phyloP scores from a whole-genome alignment of 2,329 filamentous ascomycete genomes.

The Xylaria sp. region DNA sequence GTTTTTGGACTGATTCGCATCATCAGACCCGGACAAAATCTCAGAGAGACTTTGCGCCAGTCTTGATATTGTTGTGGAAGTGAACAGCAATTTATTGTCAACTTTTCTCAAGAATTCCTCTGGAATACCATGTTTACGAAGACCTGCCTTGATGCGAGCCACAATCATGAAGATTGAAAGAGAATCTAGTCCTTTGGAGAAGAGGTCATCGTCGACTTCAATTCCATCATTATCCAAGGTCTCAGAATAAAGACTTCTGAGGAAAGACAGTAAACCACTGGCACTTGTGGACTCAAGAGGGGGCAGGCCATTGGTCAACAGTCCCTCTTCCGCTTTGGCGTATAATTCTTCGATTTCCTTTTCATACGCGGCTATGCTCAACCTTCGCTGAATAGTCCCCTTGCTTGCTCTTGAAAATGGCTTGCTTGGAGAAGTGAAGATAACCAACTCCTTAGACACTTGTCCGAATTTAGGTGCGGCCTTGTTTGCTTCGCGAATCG shows the following conservation, averaged over 20 bases:
- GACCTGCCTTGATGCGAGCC: slow-evolving; percentile 43
- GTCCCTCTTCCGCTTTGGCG: slow-evolving; percentile 40
- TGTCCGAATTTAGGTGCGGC: slow-evolving; percentile 43
- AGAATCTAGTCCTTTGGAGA: slow-evolving; percentile 43
- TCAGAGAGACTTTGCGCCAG: slow-evolving; percentile 27
- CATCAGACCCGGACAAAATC: slow-evolving; percentile 17
- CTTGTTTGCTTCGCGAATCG: slow-evolving; percentile 42
- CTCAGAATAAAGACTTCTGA: slow-evolving; percentile 40
- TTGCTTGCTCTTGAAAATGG: slow-evolving; percentile 45
- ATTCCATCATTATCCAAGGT: slow-evolving; percentile 39
- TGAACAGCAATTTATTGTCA: slow-evolving; percentile 31
- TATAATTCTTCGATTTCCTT: slow-evolving; percentile 45
- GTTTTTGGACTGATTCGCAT: neutral
- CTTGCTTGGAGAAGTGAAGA: slow-evolving; percentile 40
- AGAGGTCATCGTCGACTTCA: slow-evolving; percentile 41
- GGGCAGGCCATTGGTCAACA: slow-evolving; percentile 36
- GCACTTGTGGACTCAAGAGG: slow-evolving; percentile 34
- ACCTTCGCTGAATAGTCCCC: slow-evolving; percentile 44
- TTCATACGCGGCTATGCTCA: slow-evolving; percentile 43
- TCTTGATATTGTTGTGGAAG: slow-evolving; percentile 26
- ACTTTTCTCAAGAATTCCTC: slow-evolving; percentile 34
- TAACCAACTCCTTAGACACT: slow-evolving; percentile 42
- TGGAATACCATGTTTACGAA: slow-evolving; percentile 35
- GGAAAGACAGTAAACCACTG: slow-evolving; percentile 37
- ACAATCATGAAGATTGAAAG: slow-evolving; percentile 41